Evolutionary conservation across 768 basidiomycete genomes (phyloP).

Genomic region (Leccinum subgranulosum): DNA sequence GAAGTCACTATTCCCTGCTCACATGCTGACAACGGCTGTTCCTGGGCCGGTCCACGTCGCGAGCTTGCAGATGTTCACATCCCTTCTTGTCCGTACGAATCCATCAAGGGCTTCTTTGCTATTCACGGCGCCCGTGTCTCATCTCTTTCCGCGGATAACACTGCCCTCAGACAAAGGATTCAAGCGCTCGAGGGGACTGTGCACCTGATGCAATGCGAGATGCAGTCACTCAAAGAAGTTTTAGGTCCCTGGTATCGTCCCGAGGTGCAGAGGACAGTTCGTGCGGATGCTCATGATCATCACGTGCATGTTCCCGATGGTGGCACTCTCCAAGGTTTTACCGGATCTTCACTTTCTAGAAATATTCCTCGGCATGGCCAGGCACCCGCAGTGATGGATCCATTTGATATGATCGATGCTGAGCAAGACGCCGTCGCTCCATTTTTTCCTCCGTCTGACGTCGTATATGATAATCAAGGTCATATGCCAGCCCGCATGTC

Average conservation of each 20-base stretch:
- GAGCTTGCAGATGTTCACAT: conserved; percentile 37
- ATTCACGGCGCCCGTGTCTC: conserved; percentile 39
- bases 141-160: conserved; percentile 60
- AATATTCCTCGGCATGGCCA: conserved; percentile 11
- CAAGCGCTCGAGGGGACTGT: conserved; percentile 57
- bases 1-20: conserved; percentile 39
- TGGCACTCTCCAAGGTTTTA: conserved; percentile 3
- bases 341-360: conserved; percentile 21
- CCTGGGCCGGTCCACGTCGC: conserved; percentile 47
- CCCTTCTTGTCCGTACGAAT: conserved; percentile 53
- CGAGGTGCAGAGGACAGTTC: conserved; percentile 28
- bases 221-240: conserved; percentile 50
- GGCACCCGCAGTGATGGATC: conserved; percentile 11
- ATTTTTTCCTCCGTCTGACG: conserved; percentile 27
- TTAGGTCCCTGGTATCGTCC: conserved; percentile 65
- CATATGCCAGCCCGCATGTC: conserved; percentile 15
- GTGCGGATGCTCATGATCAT: conserved; percentile 6
- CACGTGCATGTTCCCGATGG: conserved; percentile 11
- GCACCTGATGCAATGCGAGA: conserved; percentile 51
- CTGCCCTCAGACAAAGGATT: conserved; percentile 54
- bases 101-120: conserved; percentile 57
- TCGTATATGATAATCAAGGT: conserved; percentile 20
- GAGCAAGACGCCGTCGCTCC: conserved; percentile 26
- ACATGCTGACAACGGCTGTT: conserved; percentile 50
- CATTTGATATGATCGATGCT: conserved; percentile 16